Evolutionary conservation across 768 basidiomycete genomes (phyloP).

Genomic region (Naematelia aurantialba): DNA sequence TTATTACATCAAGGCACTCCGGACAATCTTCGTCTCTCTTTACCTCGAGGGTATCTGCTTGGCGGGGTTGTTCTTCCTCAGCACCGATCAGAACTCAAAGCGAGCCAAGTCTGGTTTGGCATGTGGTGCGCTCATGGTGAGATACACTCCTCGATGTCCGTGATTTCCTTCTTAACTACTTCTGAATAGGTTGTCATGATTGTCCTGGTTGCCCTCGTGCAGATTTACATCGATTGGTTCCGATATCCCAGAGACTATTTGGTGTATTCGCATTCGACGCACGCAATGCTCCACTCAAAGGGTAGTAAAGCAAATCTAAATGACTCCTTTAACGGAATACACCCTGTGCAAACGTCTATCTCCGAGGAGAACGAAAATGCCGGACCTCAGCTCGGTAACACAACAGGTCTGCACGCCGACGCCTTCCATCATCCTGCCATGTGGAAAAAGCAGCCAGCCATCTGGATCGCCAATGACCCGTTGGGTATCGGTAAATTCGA

Average conservation of each 20-base stretch:
- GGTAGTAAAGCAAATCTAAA: constrained; percentile 12
- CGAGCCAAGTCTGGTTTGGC: constrained; percentile 44
- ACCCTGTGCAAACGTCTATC: constrained; percentile 8
- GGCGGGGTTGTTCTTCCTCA: constrained; percentile 50
- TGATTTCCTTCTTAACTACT: constrained; percentile 3
- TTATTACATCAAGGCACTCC: constrained; percentile 51
- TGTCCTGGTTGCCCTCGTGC: constrained; percentile 40
- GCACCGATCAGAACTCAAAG: constrained; percentile 30
- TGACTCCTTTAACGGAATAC: constrained; percentile 3
- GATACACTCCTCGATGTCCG: constrained; percentile 1
- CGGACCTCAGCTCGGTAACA: constrained; percentile 43
- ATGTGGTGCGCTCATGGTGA: constrained; percentile 49
- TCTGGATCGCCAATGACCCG: constrained; percentile 50
- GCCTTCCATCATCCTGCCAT: constrained; percentile 52
- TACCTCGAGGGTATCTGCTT: constrained; percentile 51
- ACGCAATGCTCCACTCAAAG: constrained; percentile 19
- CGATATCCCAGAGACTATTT: constrained; percentile 38
- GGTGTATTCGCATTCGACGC: constrained; percentile 34
- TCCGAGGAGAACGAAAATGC: constrained; percentile 32
- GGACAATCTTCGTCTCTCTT: constrained; percentile 49
- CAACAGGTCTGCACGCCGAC: constrained; percentile 43
- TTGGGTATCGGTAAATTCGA: constrained; percentile 48
- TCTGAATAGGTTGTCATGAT: constrained; percentile 36
- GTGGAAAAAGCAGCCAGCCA: constrained; percentile 49
- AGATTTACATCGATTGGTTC: constrained; percentile 46